Conservation (phyloP, 441 rosid genomes). For the Croton setiger region DNA sequence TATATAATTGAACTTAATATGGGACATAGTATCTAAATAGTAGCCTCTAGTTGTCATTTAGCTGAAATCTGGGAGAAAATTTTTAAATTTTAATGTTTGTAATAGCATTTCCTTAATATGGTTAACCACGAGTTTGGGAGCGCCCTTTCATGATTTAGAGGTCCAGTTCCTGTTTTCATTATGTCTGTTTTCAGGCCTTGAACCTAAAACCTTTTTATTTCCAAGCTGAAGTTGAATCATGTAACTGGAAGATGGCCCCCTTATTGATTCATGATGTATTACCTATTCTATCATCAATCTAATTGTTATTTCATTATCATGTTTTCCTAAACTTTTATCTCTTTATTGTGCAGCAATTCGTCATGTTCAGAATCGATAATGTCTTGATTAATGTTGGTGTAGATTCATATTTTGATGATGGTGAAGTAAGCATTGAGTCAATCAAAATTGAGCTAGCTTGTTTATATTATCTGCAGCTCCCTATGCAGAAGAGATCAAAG, state of each 20-base stretch:
- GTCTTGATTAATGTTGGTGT: conserved; percentile 41
- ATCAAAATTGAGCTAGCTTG: conserved; percentile 83
- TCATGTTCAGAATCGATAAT: conserved; percentile 58
- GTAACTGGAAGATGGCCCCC: conserved; percentile 4
- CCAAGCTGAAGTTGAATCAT: background rate
- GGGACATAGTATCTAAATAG: background rate
- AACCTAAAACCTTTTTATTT: background rate
- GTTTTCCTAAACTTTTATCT: conserved; percentile 20
- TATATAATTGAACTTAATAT: background rate
- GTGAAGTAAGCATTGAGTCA: conserved; percentile 44
- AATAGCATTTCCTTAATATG: background rate
- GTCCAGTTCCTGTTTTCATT: background rate
- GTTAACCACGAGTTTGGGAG: no score
- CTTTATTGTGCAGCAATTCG: conserved; percentile 40
- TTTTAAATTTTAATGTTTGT: background rate
- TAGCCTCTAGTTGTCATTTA: background rate
- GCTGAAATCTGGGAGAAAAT: background rate
- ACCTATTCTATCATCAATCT: background rate
- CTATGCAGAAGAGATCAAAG: conserved; percentile 67
- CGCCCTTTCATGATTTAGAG: no score
- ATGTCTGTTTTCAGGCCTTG: background rate
- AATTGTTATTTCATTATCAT: background rate
- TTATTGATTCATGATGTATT: conserved; percentile 8
- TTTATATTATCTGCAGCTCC: conserved; percentile 75
- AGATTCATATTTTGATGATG: conserved; percentile 34